Conservation (phyloP, 192 early-diverging fungal species). For the Piromyces sp. region DNA sequence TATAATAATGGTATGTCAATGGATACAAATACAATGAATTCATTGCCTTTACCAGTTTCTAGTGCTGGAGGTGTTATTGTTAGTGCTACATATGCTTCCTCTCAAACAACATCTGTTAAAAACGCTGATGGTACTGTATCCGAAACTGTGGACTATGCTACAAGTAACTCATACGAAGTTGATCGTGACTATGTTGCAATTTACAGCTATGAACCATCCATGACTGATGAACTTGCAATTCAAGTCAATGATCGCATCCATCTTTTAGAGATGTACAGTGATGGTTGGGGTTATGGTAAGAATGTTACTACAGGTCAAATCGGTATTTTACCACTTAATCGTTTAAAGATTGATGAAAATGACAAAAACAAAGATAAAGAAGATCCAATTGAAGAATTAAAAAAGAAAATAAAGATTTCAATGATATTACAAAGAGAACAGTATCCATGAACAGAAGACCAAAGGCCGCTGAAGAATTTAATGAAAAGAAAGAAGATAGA, state of each 20-base stretch:
- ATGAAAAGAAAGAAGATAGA: background rate
- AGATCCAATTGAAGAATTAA: background rate
- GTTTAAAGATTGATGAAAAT: background rate
- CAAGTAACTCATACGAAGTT: background rate
- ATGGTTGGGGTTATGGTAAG: slow-evolving; percentile 17
- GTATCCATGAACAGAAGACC: background rate
- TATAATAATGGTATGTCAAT: background rate
- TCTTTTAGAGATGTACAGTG: slow-evolving; percentile 13
- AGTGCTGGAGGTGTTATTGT: background rate
- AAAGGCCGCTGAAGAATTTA: background rate
- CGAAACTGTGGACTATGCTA: background rate
- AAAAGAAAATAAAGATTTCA: background rate
- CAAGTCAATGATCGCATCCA: background rate
- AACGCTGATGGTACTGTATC: background rate
- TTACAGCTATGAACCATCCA: background rate
- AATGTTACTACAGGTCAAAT: slow-evolving; percentile 14
- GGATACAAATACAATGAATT: no score
- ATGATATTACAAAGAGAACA: background rate
- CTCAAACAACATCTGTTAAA: background rate
- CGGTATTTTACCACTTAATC: slow-evolving; percentile 14
- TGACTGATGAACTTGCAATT: background rate
- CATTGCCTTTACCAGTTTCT: background rate
- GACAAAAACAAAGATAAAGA: background rate
- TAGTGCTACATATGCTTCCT: background rate
- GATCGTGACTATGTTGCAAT: background rate